Evolutionary conservation across 768 basidiomycete genomes (phyloP), one percentile per base, ranked within the genome.

Genomic region (Lentinus brumalis): DNA sequence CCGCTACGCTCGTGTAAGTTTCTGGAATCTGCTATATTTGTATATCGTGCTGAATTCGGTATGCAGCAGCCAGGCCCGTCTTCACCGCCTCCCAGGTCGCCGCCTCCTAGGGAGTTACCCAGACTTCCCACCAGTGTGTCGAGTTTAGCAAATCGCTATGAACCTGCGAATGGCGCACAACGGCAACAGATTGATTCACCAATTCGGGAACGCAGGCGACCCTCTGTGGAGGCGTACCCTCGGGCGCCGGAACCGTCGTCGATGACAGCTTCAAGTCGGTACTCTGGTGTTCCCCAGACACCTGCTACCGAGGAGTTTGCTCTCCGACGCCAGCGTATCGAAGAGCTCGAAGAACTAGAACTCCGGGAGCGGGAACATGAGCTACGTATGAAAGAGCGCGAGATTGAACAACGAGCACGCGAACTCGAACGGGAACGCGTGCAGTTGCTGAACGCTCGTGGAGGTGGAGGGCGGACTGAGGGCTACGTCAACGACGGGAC

Each of bases 101-200:
- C 53, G 5, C 16, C 79, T 12, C 83, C 81, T 31, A 84, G 81
- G 65, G 87, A 90, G 52, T 66, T 87, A 11, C 88, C 88, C 38
- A 83, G 83, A 16, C 71, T 89, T 29, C 85, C 87, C 1, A 71
- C 83, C 53, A 89, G 85, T 46, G 89, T 90, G 29, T 81, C 79
- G 9, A 80, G 84, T 63, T 74, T 91, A 12, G 87, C 89, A 2
- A 81, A 80, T 41, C 83, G 84, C 35, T 92, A 89, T 64, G 81
- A 84, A 65, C 71, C 81, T 6, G 56, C 67, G 1, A 81, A 29
- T 81, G 29, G 72, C 75, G 79, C 81, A 3, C 79, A 84, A 16
- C 76, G 75, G 14, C 63, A 63, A 9, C 66, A 70, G 47, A 64
- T 77, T 8, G 62, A 70, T 6, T 80, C 81, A 1, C 77, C 81